Percentiles rank a stretch among this genome's conserved stretches.
phyloP scores from a whole-genome alignment of 495 filamentous ascomycete genomes.

The Xylaria palmicola region DNA sequence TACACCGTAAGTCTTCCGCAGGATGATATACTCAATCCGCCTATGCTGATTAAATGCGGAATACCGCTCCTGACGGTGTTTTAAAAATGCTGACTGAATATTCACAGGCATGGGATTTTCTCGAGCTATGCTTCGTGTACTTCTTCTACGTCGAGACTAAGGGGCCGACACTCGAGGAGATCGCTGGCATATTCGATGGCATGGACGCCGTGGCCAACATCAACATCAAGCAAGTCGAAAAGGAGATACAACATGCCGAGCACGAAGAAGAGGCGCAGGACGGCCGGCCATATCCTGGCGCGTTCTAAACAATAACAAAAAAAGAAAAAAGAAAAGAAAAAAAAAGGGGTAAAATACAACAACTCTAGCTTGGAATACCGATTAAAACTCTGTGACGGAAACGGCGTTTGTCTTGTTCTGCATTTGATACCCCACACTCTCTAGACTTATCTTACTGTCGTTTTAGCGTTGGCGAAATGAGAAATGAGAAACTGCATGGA shows the following conservation, averaged over 20 bases:
- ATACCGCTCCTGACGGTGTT: neutral
- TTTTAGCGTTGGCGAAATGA: neutral
- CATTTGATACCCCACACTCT: slow-evolving; percentile 13
- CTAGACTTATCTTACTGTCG: neutral
- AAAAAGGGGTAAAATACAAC: too few relatives aligned
- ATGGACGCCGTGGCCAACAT: slow-evolving; percentile 52
- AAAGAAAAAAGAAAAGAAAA: too few relatives aligned
- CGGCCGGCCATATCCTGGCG: slow-evolving; percentile 14
- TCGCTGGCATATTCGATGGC: slow-evolving; percentile 60
- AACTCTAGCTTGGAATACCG: neutral
- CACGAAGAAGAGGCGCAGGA: slow-evolving; percentile 32
- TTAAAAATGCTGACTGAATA: slow-evolving; percentile 5
- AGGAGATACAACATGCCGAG: slow-evolving; percentile 42
- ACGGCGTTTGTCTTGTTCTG: neutral
- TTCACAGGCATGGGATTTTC: slow-evolving; percentile 51
- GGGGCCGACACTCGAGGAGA: slow-evolving; percentile 63
- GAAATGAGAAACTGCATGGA: slow-evolving; percentile 5
- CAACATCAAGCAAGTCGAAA: slow-evolving; percentile 47
- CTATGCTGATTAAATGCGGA: neutral
- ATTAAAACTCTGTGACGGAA: neutral
- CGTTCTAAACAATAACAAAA: neutral
- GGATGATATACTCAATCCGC: neutral
- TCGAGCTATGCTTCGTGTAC: slow-evolving; percentile 62
- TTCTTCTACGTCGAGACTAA: slow-evolving; percentile 68
- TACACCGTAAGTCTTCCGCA: slow-evolving; percentile 49